phyloP scores from a whole-genome alignment of 75 land plant genomes.

The Picea glauca region DNA sequence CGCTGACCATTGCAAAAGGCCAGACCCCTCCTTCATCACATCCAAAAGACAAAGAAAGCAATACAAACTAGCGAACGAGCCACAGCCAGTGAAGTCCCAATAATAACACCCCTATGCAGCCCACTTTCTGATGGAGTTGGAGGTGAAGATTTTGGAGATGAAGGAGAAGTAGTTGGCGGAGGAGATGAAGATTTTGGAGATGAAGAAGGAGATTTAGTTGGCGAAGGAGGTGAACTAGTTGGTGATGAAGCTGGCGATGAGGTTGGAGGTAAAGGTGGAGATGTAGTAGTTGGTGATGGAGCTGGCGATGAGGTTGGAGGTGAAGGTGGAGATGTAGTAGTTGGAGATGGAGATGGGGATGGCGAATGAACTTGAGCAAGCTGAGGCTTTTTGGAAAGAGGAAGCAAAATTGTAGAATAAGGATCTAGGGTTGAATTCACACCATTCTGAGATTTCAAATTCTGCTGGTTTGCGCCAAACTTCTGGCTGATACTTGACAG shows the following conservation, averaged over 20 bases:
- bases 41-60: not conserved
- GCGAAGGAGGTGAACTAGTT: conserved; percentile 12
- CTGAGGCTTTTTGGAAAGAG: conserved; percentile 20
- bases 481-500: conserved; percentile 7
- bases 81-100: not conserved
- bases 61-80: not conserved
- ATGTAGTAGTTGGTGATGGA: conserved; percentile 11
- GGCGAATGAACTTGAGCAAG: conserved; percentile 14
- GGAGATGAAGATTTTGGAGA: not conserved
- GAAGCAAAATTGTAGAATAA: conserved; percentile 25
- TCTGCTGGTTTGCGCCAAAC: conserved; percentile 17
- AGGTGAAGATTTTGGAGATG: not conserved
- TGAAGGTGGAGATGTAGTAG: conserved; percentile 9
- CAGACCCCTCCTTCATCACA: conserved; percentile 19
- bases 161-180: too few species aligned
- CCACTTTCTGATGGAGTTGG: not conserved
- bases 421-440: not conserved
- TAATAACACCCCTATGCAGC: not conserved
- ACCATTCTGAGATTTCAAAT: conserved; percentile 20
- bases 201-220: not conserved
- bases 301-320: conserved; percentile 16
- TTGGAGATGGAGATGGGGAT: conserved; percentile 5
- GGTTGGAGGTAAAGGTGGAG: conserved; percentile 31
- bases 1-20: conserved; percentile 52
- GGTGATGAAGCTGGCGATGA: conserved; percentile 9